Conservation (phyloP, 208 protist species). For the Trypanosoma congolense region DNA sequence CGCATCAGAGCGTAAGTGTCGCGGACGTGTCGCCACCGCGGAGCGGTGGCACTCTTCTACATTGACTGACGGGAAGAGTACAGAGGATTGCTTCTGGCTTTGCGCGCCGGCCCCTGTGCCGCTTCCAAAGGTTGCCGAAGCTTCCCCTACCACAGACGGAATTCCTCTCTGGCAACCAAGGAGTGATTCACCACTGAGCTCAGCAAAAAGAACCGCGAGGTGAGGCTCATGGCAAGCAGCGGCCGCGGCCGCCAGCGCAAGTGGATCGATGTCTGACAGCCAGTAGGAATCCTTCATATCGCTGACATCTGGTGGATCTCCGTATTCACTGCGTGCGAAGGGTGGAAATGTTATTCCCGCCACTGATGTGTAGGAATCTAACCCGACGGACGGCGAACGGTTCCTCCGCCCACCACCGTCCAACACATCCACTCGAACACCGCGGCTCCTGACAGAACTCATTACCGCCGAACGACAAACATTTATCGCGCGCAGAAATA, state of each 20-base stretch:
- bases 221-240: slow-evolving; percentile 32
- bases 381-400: background rate
- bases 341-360: slow-evolving; percentile 11
- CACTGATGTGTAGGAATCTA: background rate
- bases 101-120: background rate
- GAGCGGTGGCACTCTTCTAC: background rate
- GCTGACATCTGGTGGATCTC: slow-evolving; percentile 29
- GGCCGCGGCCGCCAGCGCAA: slow-evolving; percentile 40
- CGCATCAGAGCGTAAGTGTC: slow-evolving; percentile 10
- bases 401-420: background rate
- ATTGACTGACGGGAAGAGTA: slow-evolving; percentile 42
- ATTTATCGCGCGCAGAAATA: slow-evolving; percentile 44
- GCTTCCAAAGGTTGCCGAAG: background rate
- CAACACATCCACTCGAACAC: slow-evolving; percentile 5
- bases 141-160: slow-evolving; percentile 16
- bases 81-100: slow-evolving; percentile 26
- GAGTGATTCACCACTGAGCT: slow-evolving; percentile 59
- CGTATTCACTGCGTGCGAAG: slow-evolving; percentile 21
- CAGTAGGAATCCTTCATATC: slow-evolving; percentile 58
- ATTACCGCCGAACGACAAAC: slow-evolving; percentile 30
- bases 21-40: background rate
- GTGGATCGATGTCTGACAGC: slow-evolving; percentile 52
- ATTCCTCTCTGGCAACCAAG: slow-evolving; percentile 37
- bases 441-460: slow-evolving; percentile 35
- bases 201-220: slow-evolving; percentile 44